Conservation (phyloP, 305 asterid species). For the Fraxinus greggii region DNA sequence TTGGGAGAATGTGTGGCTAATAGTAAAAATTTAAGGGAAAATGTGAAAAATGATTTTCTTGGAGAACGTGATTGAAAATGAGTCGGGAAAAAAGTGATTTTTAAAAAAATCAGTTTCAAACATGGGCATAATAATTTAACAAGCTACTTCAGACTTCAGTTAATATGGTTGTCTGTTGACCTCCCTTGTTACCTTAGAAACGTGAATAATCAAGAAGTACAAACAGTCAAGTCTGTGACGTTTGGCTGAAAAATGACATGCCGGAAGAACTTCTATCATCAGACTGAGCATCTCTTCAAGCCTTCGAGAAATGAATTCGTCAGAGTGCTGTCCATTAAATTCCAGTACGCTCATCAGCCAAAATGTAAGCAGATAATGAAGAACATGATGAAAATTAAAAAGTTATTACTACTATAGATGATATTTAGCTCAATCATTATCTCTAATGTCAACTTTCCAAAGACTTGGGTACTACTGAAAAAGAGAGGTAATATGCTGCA, state of each 20-base stretch:
- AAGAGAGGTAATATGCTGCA: neutral
- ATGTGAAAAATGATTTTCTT: neutral
- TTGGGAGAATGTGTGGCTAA: neutral
- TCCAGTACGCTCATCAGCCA: slow-evolving; percentile 12
- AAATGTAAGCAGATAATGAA: neutral
- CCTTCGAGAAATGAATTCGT: slow-evolving; percentile 60
- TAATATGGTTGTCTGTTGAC: neutral
- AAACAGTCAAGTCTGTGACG: slow-evolving; percentile 88
- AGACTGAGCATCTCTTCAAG: slow-evolving; percentile 59
- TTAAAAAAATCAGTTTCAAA: neutral
- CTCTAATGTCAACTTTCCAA: neutral
- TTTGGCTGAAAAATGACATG: slow-evolving; percentile 89
- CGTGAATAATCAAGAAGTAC: slow-evolving; percentile 69
- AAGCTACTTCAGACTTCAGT: neutral
- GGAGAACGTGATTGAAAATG: neutral
- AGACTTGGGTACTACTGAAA: neutral
- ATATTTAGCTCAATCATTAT: neutral
- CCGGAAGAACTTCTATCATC: slow-evolving; percentile 86
- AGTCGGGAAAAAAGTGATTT: neutral
- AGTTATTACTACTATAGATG: neutral
- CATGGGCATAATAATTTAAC: neutral
- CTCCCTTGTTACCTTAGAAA: slow-evolving; percentile 53
- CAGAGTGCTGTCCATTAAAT: slow-evolving; percentile 46
- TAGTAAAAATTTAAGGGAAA: neutral
- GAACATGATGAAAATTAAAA: neutral